Base-by-base conservation (phyloP, 2,329 filamentous ascomycete species). In the Paecilomyces formosus region DNA sequence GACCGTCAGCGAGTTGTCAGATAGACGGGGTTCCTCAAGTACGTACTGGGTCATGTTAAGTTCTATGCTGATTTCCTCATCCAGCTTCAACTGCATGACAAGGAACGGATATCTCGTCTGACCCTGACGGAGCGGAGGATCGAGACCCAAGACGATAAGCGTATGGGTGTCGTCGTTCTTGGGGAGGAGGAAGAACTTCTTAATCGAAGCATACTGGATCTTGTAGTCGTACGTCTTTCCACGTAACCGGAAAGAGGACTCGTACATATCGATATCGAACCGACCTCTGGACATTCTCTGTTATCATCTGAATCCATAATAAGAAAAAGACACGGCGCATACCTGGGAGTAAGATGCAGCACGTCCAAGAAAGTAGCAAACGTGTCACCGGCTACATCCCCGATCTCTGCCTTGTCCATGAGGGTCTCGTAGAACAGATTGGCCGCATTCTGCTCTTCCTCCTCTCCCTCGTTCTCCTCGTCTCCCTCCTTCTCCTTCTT, bases 151-250 rank as follows among this genome's bases (percentile, higher is more conserved):
- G 63, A 91, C 93, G 64, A 99, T 90, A 79, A 99, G 88, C 65
- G 89, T 92, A 73, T 99, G 94, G 67, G 94, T 85, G 65, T 99
- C 94, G 73, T 99, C 94, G n/a, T 94, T 94, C 79, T 99, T 99
- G 54, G 94, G 94, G 5, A 99, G 85, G 30, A 97, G 85, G 87
- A 99, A 97, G 73, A 97, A 97, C 75, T 97, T 97, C 82, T 99
- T 99, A 78, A 97, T 92, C 55, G 88, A 86, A 59, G 97, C 90
- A 77, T 97, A 99, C 74, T 97, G 92, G 65, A 99, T 97, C 84
- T 99, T 99, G 85, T 99, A 99, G 79, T 99, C 95, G 81, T 99
- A 99, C 24, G 94, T 99, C 79, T 99, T 99, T 70, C 94, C 94
- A 64, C 94, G 93, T 62, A 99, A 84, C 62, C 94, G 89, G 83